phyloP scores from a whole-genome alignment of 257 asterid genomes.

The Solanum infundibuliforme region DNA sequence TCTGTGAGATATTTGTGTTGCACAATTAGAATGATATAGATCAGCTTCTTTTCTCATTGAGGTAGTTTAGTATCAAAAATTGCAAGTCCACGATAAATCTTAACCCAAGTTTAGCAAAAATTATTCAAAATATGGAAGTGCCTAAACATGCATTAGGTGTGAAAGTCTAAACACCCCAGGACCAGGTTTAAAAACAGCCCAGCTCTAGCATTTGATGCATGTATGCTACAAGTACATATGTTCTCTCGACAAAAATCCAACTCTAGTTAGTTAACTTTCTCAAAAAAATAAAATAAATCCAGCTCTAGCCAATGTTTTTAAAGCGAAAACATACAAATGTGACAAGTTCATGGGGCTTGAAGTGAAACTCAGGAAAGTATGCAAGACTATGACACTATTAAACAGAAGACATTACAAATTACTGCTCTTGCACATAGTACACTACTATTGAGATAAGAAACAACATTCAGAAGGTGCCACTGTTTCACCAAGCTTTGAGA shows the following conservation, averaged over 20 bases:
- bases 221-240: not conserved
- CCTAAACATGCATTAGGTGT: not conserved
- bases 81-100: not conserved
- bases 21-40: not conserved
- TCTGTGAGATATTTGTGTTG: not conserved
- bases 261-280: not conserved
- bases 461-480: not conserved
- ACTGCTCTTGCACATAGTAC: not conserved
- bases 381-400: not conserved
- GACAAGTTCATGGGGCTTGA: not conserved
- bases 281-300: not conserved
- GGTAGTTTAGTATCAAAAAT: not conserved
- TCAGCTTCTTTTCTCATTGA: not conserved
- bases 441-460: not conserved
- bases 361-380: not conserved
- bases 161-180: not conserved
- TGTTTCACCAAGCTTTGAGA: not conserved
- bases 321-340: not conserved
- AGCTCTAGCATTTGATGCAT: not conserved
- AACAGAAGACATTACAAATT: not conserved
- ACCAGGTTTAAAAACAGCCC: not conserved
- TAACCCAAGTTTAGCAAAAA: not conserved
- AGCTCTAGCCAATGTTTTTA: not conserved
- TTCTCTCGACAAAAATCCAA: not conserved
- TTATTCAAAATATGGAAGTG: not conserved